Base-by-base conservation (phyloP, 306 rosid species). In the Vigna hirtella region DNA sequence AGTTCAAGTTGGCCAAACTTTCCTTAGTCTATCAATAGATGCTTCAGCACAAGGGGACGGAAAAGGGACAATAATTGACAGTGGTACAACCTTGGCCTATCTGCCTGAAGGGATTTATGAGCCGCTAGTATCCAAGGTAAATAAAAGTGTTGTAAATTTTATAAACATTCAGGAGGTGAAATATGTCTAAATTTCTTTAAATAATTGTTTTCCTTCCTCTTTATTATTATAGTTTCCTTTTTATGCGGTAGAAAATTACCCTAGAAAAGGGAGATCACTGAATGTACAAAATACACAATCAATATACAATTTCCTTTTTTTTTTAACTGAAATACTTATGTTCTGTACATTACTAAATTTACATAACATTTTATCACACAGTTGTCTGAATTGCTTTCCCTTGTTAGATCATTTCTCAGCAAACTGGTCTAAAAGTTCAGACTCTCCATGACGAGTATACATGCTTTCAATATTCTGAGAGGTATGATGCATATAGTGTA, bases 1-100 rank as follows among this genome's bases (percentile, higher is more conserved):
- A 14, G 89, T 95, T 83, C 98, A 89, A 89, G 91, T 95, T 72
- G 99, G 99, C 56, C 89, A 12, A 10, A 34, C 81, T 47, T 83
- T 83, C 73, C 84, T 95, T 76, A 89, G 70, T 76, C 83, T 95
- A 42, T 78, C 98, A 26, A 62, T 80, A n/a, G 93, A 88, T 66
- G 79, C 83, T 56, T 92, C 91, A 81, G 90, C 84, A 67, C 85
- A 80, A 12, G 90, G 90, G 42, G 92, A 91, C 83, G 88, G 51
- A 50, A 88, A 82, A 86, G 99, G 99, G 82, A 93, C 99, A 32
- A 89, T 95, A 77, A 95, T 95, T 70, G 99, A 95, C 85, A 95
- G 96, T 57, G 98, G 99, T 66, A 95, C 99, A 85, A 95, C 99
- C 68, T 93, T 95, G 91, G 99, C 99, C 78, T 93, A 95, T 93